A percentile compares a stretch with the other conserved stretches of the same genome.
These are phyloP conservation scores for Poronia punctata DNA, from an alignment of 495 filamentous ascomycete species.

Conservation along the genomic window DNA sequence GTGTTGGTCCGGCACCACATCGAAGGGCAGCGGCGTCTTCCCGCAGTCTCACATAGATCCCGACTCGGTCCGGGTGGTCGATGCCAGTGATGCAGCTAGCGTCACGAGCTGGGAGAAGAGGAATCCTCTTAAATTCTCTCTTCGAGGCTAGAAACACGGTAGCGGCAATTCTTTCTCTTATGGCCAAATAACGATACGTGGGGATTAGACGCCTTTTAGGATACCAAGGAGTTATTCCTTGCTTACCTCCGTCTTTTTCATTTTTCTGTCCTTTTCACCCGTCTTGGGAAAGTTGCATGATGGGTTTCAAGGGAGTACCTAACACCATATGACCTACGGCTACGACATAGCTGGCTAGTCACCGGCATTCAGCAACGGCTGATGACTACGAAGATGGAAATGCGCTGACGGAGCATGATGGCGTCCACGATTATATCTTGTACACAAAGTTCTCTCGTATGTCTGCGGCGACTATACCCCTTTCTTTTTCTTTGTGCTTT, in stretches of 20 bases:
- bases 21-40: slow-evolving; percentile 41
- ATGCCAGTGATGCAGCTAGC: slow-evolving; percentile 19
- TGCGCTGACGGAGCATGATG: too few relatives aligned
- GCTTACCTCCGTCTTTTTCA: too few relatives aligned
- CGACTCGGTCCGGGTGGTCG: slow-evolving; percentile 20
- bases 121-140: slow-evolving; percentile 20
- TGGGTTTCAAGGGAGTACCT: too few relatives aligned
- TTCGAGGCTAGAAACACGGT: slow-evolving; percentile 20
- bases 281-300: too few relatives aligned
- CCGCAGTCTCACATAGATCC: slow-evolving; percentile 36
- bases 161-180: slow-evolving; percentile 10
- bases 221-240: too few relatives aligned
- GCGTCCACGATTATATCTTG: too few relatives aligned
- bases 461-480: slow-evolving; percentile 7
- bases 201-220: slow-evolving; percentile 17
- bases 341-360: too few relatives aligned
- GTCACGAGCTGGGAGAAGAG: slow-evolving; percentile 28
- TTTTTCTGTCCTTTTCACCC: too few relatives aligned
- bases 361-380: too few relatives aligned
- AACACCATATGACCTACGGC: too few relatives aligned
- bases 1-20: slow-evolving; percentile 43
- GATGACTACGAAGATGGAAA: too few relatives aligned
- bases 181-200: slow-evolving; percentile 11
- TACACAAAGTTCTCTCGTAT: slow-evolving; percentile 8
- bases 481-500: not conserved